Evolutionary conservation across 2,329 filamentous ascomycete species (phyloP), one percentile per base, ranked within the genome.

Genomic region (Septoria petroselini): DNA sequence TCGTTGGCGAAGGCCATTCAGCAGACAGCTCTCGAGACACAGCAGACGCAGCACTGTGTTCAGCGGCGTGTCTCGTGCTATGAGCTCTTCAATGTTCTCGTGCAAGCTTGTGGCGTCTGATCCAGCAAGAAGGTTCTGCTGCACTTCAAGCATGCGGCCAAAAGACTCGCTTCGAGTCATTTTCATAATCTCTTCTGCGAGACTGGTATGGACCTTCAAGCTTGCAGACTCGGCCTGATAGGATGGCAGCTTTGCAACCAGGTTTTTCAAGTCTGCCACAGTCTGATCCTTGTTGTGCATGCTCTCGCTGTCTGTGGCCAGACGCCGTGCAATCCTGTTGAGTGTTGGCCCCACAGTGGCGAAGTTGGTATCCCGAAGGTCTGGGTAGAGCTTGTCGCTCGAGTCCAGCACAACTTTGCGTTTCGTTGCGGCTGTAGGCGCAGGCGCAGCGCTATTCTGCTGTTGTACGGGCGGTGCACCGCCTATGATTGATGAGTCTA

Each of bases 111-210:
- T 87, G 5, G 91, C 87, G 66, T 97, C 93, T 7, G 88, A 83
- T 25, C 91, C 91, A 0, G 91, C 91, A 18, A 90, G 91, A 37
- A 97, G 80, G 65, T 95, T 96, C 67, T 98, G 93, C 66, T 98
- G 93, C 3, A 97, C 87, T 71, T 97, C 93, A 1, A 98, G 76
- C 31, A 90, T 76, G 53, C 88, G 86, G 58, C 85, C 88, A 73
- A 98, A 98, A 50, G 87, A 81, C 62, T 97, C 91, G 14, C 88
- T 86, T 42, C 88, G 82, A 0, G 93, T 98, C 62, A 90, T 82
- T 65, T 94, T 93, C 76, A 95, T 91, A 46, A 98, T 93, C 59
- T 96, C 91, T 71, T 97, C 93, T 1, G 91, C 90, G 37, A 98
- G 78, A 6, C 86, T 87, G 1, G 91, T 95, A 65, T 98, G 93